Evolutionary conservation across 1,139 yeast genomes (phyloP).

Genomic region (Candida sanyaensis): DNA sequence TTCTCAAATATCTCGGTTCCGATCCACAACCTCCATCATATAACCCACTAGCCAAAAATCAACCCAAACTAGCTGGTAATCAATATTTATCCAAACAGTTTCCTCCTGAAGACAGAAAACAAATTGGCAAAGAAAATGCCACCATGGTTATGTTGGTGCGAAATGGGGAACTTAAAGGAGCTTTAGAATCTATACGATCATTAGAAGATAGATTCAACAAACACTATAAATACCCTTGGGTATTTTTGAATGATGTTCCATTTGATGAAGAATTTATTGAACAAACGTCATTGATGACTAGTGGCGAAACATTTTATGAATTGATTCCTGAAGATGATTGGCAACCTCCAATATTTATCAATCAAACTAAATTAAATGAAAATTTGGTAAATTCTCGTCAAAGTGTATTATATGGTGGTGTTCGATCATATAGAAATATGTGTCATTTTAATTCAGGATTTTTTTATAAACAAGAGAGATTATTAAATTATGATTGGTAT

Average conservation of each 20-base stretch:
- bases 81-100: constrained; percentile 37
- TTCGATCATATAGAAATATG: constrained; percentile 47
- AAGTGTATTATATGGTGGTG: constrained; percentile 42
- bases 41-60: constrained; percentile 12
- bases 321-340: constrained; percentile 45
- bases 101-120: constrained; percentile 31
- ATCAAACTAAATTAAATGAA: constrained; percentile 27
- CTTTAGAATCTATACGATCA: constrained; percentile 43
- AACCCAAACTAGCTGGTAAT: constrained; percentile 43
- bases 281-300: constrained; percentile 79
- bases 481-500: constrained; percentile 45
- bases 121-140: constrained; percentile 51
- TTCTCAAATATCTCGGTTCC: constrained; percentile 2
- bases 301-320: constrained; percentile 63
- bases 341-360: constrained; percentile 44
- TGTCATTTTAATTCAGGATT: constrained; percentile 51
- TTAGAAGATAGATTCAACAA: constrained; percentile 50
- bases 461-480: constrained; percentile 42
- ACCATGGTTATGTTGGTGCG: constrained; percentile 50
- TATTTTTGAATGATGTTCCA: constrained; percentile 46
- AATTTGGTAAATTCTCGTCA: constrained; percentile 25
- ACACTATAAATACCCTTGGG: constrained; percentile 49
- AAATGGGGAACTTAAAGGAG: constrained; percentile 43
- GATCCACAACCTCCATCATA: constrained; percentile 1
- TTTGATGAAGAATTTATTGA: constrained; percentile 43